Conservation (phyloP, 352 stramenopile genomes). For the Pilasporangium apinafurcum region DNA sequence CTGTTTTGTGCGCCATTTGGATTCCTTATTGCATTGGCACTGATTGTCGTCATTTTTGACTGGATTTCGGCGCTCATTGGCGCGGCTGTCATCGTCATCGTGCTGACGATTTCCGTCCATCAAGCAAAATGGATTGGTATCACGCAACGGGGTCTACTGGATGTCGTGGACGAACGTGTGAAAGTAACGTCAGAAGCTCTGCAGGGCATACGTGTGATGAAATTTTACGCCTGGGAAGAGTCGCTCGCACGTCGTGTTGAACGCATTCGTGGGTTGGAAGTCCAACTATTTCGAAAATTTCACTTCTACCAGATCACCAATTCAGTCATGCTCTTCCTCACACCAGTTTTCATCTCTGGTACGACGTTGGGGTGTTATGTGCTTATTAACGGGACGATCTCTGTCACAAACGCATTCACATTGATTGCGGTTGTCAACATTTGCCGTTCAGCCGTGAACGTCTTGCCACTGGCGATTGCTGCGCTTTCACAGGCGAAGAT, state of each 20-base stretch:
- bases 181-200: constrained; percentile 86
- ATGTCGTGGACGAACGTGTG: constrained; percentile 30
- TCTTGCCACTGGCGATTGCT: constrained; percentile 18
- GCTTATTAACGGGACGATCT: constrained; percentile 19
- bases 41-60: constrained; percentile 10
- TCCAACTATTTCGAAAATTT: constrained; percentile 28
- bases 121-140: neutral
- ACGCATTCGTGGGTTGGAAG: constrained; percentile 9
- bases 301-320: constrained; percentile 57
- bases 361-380: constrained; percentile 39
- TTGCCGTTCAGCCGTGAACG: constrained; percentile 14
- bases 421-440: constrained; percentile 30
- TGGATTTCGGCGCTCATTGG: neutral
- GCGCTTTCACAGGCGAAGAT: constrained; percentile 15
- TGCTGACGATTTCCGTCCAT: neutral
- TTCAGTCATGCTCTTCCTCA: constrained; percentile 47
- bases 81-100: neutral
- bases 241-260: constrained; percentile 6
- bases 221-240: constrained; percentile 62
- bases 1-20: constrained; percentile 5
- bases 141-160: constrained; percentile 2
- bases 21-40: constrained; percentile 6
- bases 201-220: constrained; percentile 62
- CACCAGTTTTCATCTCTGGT: constrained; percentile 28
- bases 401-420: constrained; percentile 41